Percentiles rank a stretch among this genome's conserved stretches.
These are phyloP conservation scores for Aspergillus versicolor DNA, from an alignment of 2,329 filamentous ascomycete species.

Conservation along the genomic window DNA sequence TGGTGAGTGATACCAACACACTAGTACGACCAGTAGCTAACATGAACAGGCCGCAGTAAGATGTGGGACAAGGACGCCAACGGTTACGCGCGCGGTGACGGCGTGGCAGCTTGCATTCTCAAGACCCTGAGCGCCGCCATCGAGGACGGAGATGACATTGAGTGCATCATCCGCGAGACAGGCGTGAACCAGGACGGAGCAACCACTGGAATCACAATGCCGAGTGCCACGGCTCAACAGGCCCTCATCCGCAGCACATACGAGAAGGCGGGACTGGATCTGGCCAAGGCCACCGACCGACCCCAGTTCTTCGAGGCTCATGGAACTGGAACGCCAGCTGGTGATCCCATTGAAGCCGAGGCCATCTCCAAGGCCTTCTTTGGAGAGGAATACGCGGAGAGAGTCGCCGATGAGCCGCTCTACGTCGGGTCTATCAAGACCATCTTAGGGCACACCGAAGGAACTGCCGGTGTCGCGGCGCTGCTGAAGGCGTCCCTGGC, in stretches of 20 bases:
- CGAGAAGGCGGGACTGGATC: background rate
- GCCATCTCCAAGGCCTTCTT: constrained; percentile 27
- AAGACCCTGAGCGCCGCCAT: background rate
- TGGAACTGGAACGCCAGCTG: constrained; percentile 39
- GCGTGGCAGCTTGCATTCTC: constrained; percentile 23
- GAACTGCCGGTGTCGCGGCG: constrained; percentile 28
- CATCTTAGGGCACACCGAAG: constrained; percentile 29
- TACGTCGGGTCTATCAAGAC: constrained; percentile 27
- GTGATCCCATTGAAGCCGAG: constrained; percentile 30
- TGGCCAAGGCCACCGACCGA: constrained; percentile 10
- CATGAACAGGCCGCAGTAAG: constrained; percentile 17
- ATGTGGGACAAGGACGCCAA: constrained; percentile 42
- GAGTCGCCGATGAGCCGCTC: constrained; percentile 5
- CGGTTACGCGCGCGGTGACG: constrained; percentile 51
- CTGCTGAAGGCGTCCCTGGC: constrained; percentile 17
- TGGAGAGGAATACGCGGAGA: background rate
- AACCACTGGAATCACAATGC: constrained; percentile 3
- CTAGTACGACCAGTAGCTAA: background rate
- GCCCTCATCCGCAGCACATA: constrained; percentile 8
- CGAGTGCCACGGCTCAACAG: background rate
- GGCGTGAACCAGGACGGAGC: constrained; percentile 1
- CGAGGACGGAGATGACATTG: background rate
- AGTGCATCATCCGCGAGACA: background rate
- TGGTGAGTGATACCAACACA: constrained; percentile 1
- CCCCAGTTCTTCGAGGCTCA: constrained; percentile 43